Base-by-base conservation (phyloP, 129 eudicot genomes). In the Gnaphalium uliginosum region DNA sequence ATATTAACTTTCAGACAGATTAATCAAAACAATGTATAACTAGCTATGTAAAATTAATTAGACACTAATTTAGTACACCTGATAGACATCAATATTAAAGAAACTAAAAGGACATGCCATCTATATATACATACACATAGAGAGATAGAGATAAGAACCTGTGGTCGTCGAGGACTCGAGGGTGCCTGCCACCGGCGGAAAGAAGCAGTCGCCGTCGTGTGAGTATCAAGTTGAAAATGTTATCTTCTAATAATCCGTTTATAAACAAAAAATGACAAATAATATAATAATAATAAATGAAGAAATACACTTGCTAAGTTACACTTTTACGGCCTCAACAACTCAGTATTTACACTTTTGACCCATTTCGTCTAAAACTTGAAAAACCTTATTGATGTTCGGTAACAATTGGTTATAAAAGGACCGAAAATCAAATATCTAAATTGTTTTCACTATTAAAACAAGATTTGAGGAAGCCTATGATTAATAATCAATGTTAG, bases 101-200 rank as follows among this genome's bases (percentile, higher is more conserved):
- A 46, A 13, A 46, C 53, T 14, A 15, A 46, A 46, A 11, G n/a
- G n/a, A 14, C 53, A 46, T 6, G 2, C 53, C 6, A 46, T 14
- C 2, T 4, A 46, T 14, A 46, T 7, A 57, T 8, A n/a, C 5
- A 57, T 21, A 24, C 3, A 57, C 1, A 57, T 57, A 57, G 10
- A 11, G 11, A 37, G 69, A 57, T 69, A 43, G 25, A 50, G 66
- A 51, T 23, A 58, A 35, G 73, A 53, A 79, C 73, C 78, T 35
- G 48, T 33, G 39, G 39, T 54, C 48, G n/a, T n/a, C n/a, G n/a
- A n/a, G 25, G 81, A 77, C n/a, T n/a, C n/a, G 56, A 58, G 9
- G 23, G 62, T 21, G 75, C 59, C 41, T 19, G 18, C 23, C 72
- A n/a, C 82, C 82, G 73, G 14, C 73, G 78, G 33, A 24, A 46